Conservation (phyloP, 768 basidiomycete species). For the Trametopsis cervina region DNA sequence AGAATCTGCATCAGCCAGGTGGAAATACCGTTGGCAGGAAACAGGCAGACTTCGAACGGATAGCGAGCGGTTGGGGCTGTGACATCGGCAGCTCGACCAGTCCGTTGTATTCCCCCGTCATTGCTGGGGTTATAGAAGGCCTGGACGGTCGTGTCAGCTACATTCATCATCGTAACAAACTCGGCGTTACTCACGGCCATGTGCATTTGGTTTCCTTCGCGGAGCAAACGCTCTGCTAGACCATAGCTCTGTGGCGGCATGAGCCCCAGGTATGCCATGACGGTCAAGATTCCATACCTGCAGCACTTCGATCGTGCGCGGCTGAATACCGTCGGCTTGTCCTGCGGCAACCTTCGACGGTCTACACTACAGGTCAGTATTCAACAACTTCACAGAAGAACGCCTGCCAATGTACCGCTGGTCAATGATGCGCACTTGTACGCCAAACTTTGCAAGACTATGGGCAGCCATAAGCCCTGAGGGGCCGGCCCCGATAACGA, state of each 20-base stretch:
- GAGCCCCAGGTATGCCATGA: background rate
- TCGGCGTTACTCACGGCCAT: conserved; percentile 42
- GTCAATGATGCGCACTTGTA: conserved; percentile 34
- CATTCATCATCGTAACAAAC: background rate
- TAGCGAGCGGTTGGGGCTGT: conserved; percentile 57
- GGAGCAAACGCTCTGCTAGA: conserved; percentile 55
- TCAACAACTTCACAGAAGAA: too few relatives aligned
- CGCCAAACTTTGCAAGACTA: conserved; percentile 29
- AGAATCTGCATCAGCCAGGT: background rate
- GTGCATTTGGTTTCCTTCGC: conserved; percentile 63
- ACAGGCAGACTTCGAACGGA: conserved; percentile 53
- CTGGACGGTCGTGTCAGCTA: conserved; percentile 27
- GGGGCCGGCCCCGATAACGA: conserved; percentile 37
- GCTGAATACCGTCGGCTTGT: conserved; percentile 51
- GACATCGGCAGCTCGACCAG: conserved; percentile 56
- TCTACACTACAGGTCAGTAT: conserved; percentile 22
- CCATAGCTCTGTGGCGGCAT: conserved; percentile 57
- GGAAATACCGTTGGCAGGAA: background rate
- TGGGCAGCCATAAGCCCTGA: conserved; percentile 38
- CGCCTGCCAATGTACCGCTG: conserved; percentile 33
- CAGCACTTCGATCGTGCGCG: conserved; percentile 46
- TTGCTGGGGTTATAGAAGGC: conserved; percentile 70
- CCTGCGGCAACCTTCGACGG: conserved; percentile 34
- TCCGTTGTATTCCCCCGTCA: conserved; percentile 58
- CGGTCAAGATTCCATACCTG: conserved; percentile 28